These are phyloP conservation scores for Podaxis pistillaris DNA, from an alignment of 768 basidiomycete species.

Conservation along the genomic window DNA sequence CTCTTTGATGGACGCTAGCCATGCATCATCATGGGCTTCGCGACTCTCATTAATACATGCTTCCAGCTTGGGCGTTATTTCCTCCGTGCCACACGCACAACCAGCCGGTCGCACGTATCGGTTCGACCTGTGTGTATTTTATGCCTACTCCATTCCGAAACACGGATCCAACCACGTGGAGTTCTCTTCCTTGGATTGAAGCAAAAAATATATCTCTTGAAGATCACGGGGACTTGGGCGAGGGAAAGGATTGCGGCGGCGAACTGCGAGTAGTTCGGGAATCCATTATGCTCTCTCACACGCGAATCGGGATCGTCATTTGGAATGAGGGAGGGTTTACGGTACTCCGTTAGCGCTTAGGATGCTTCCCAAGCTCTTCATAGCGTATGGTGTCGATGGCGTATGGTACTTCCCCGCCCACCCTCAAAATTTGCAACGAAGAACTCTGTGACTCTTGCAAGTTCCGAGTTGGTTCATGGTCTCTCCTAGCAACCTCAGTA, in stretches of 20 bases:
- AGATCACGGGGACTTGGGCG: background rate
- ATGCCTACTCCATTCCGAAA: background rate
- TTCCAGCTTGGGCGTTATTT: slow-evolving; percentile 2
- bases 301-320: background rate
- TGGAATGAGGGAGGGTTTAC: background rate
- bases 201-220: background rate
- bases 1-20: background rate
- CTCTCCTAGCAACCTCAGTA: background rate
- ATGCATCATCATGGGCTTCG: background rate
- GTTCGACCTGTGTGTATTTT: background rate
- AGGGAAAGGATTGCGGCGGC: background rate
- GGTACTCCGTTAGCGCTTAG: background rate
- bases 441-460: background rate
- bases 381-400: background rate
- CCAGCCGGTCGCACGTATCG: background rate
- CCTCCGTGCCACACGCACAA: background rate
- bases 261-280: slow-evolving; percentile 4
- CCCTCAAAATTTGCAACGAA: background rate
- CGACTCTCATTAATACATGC: too few relatives aligned
- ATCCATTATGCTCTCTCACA: background rate
- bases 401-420: background rate
- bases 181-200: background rate
- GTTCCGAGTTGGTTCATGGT: background rate
- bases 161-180: slow-evolving; percentile 5
- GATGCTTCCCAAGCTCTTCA: background rate